Evolutionary conservation across 2,329 filamentous ascomycete genomes (phyloP), one percentile per base, ranked within the genome.

Genomic region (Cladophialophora exuberans): DNA sequence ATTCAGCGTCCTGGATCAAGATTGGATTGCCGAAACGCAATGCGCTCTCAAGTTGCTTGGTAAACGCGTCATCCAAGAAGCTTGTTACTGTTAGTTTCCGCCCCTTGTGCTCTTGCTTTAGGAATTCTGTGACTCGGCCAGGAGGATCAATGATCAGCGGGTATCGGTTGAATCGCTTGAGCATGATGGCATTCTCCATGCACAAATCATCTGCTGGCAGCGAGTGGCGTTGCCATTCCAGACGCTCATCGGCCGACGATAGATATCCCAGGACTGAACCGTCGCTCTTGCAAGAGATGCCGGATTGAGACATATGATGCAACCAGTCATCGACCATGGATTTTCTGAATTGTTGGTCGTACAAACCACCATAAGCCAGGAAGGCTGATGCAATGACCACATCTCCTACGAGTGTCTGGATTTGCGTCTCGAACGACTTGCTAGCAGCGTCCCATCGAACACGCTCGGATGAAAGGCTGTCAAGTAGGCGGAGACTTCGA

Each of bases 131-230:
- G 18, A 93, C 90, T 62, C 94, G 85, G 36, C 94, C 94, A 11
- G 94, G 97, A 1, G 95, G 95, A 72, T 99, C 94, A 70, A 99
- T 96, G 72, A 99, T 97, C 57, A 99, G 83, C 39, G 95, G 94
- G 72, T 99, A 99, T 61, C 94, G 85, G 77, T 99, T 99, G 85
- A 97, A 99, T 55, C 94, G 87, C 78, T 97, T 91, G 58, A 99
- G 83, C 63, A 99, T 88, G 67, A 99, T 97, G 39, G 95, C 94
- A 68, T 99, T 99, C 73, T 99, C 94, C 0, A 94, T 99, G 80
- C 94, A 99, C 35, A 99, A 83, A 69, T 99, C 94, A 70, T 99
- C 94, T 3, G 97, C 93, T 2, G 95, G 94, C 45, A 99, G 78
- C 13, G 87, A 87, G 69, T 99, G 90, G 66, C 92, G 88, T 76